Base-by-base conservation (phyloP, 495 filamentous ascomycete genomes). In the Hypomontagnella submonticulosa region DNA sequence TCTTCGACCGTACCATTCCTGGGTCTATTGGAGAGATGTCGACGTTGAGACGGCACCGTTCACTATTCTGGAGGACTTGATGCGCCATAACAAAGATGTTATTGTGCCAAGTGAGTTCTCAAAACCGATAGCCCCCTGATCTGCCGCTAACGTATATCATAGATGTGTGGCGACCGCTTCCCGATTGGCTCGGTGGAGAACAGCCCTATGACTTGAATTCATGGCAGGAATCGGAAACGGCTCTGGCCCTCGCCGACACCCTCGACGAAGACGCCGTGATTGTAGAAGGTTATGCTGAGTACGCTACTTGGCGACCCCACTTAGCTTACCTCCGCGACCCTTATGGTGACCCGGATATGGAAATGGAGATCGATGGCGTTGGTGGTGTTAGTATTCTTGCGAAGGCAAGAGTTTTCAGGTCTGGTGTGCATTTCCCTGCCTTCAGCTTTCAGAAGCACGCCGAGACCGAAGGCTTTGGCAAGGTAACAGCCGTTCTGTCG, bases 1-100 rank as follows among this genome's bases (percentile, higher is more conserved):
- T 13, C 80, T 99, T 37, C 86, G 95, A 46, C 96, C 96, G 4
- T 94, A 93, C 34, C 96, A 99, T 72, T 96, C 92, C 69, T 99
- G 96, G 96, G 96, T 99, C 20, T 99, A 99, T 71, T 99, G 96
- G 96, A 85, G 96, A 76, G 96, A 99, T 81, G 96, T 95, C 18
- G 96, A 99, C 77, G 96, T 99, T 10, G 92, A 97, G 77, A 99
- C 96, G 5, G 93, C 95, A 8, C 96, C 96, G 0, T 89, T 90
- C 67, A 98, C 96, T 1, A 98, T 99, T 57, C 76, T 99, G 66
- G 96, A 99, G 75, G 96, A 99, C 79, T 75, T 99, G 32, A 99
- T 99, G 96, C 86, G 95, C 54, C 96, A 99, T 69, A 95, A 99
- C 74, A 99, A 97, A 80, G 96, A 99, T 74, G 89, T 99, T 7